These are phyloP conservation scores for Westerdykella ornata DNA, from an alignment of 2,329 filamentous ascomycete genomes.

Conservation along the genomic window DNA sequence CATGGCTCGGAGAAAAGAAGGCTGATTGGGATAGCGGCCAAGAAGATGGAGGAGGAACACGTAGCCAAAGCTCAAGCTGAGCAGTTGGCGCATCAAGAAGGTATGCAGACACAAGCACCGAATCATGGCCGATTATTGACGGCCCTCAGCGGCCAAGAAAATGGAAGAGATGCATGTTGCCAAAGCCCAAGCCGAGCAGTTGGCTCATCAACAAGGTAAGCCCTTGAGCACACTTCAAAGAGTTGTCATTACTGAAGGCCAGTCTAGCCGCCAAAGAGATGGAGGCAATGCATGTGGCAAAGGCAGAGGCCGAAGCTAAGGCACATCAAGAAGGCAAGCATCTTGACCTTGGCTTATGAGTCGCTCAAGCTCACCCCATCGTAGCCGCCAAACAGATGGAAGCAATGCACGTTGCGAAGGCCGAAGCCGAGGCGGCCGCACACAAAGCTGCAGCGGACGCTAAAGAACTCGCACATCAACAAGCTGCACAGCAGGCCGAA, in stretches of 20 bases:
- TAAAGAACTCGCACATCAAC: conserved; percentile 5
- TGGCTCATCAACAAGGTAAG: not conserved
- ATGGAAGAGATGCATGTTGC: conserved; percentile 3
- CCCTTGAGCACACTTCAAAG: not conserved
- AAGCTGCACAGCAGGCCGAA: not conserved
- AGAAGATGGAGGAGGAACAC: conserved; percentile 11
- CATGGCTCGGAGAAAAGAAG: not conserved
- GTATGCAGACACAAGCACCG: not conserved
- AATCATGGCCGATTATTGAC: not conserved
- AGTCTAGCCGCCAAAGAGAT: conserved; percentile 6
- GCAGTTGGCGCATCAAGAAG: not conserved
- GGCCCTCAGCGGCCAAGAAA: conserved; percentile 1
- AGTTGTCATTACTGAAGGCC: too few species aligned
- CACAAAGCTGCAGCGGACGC: conserved; percentile 4
- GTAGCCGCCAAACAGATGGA: conserved; percentile 1
- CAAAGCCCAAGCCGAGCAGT: conserved; percentile 2
- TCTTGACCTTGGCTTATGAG: conserved; percentile 2
- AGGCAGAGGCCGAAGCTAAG: conserved; percentile 9
- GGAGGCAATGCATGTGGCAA: conserved; percentile 7
- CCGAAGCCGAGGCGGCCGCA: conserved; percentile 1
- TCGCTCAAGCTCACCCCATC: not conserved
- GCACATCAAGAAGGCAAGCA: conserved; percentile 12
- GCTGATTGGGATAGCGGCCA: not conserved
- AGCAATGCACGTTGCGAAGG: not conserved
- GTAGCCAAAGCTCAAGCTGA: conserved; percentile 14